Conservation (phyloP, 1,284 basidiomycete species). For the Cutaneotrichosporon cyanovorans region DNA sequence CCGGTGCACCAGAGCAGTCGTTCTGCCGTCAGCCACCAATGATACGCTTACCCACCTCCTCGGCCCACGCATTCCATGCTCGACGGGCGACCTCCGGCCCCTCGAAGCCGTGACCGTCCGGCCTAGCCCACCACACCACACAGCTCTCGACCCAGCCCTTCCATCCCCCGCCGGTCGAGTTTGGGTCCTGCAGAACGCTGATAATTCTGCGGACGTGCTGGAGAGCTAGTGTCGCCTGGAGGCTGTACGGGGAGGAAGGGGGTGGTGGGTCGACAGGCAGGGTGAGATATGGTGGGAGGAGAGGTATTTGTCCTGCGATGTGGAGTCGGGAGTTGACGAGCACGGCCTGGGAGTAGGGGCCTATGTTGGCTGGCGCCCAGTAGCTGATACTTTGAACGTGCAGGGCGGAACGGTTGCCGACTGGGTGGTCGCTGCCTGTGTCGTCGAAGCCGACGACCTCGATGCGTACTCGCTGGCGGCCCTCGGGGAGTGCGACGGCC, state of each 20-base stretch:
- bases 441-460: conserved; percentile 64
- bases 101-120: conserved; percentile 27
- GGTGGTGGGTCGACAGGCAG: conserved; percentile 54
- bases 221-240: conserved; percentile 57
- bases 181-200: conserved; percentile 51
- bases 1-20: conserved; percentile 45
- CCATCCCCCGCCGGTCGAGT: conserved; percentile 56
- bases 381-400: conserved; percentile 95
- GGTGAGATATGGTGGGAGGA: conserved; percentile 65
- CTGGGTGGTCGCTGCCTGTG: not conserved
- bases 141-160: conserved; percentile 55
- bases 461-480: conserved; percentile 58
- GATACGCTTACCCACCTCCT: conserved; percentile 1
- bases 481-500: conserved; percentile 60
- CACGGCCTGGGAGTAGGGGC: conserved; percentile 93
- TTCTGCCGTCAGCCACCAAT: conserved; percentile 23
- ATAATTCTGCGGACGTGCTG: conserved; percentile 73
- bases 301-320: conserved; percentile 90
- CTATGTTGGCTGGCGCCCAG: conserved; percentile 99
- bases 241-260: conserved; percentile 24
- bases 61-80: conserved; percentile 46
- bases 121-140: conserved; percentile 58
- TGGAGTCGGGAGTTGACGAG: conserved; percentile 68
- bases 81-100: conserved; percentile 47
- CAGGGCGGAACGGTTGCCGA: conserved; percentile 54